Base-by-base conservation (phyloP, 805 yeast genomes). In the Kuraishia floccosa region DNA sequence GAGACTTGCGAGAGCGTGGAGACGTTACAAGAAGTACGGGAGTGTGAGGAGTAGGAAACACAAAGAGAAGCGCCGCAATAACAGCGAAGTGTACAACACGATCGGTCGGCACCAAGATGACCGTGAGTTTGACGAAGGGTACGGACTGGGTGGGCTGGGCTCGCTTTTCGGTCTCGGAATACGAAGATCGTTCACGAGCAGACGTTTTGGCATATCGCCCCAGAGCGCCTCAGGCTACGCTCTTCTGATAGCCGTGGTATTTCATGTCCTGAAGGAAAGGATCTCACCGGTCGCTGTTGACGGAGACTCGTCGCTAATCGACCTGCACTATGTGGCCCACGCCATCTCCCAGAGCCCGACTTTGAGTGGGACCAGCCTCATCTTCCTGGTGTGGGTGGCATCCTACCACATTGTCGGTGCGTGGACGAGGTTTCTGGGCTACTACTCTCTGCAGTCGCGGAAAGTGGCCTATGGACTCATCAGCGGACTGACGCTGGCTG, bases 131-230 rank as follows among this genome's bases (percentile, higher is more conserved):
- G 56, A 55, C 22, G 49, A 67, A 19, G 71, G 68, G 33, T 58
- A 62, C 30, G 84, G 84, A 0, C 50, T 76, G n/a, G 78, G 78
- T 5, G 84, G 84, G 2, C 55, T 76, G 26, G 51, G 67, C 2
- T 58, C 71, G n/a, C 36, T 72, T 7, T 39, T 74, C 11, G 82
- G 82, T 0, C 46, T 71, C 14, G 81, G 80, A 1, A 52, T 66
- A 17, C 59, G 65, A 37, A 60, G 54, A 35, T 64, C 76, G 5
- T 47, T 60, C 34, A 58, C 67, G 4, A 59, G 61, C 12, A 50
- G 58, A 29, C 44, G 41, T 24, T 44, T 68, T 8, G 77, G 78
- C 0, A 37, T 68, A 4, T 54, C 80, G 2, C 84, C 85, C 3
- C 48, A 74, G 14, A 59, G 71, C 15, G 63, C 76, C 32, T 58